Conservation (phyloP, 495 filamentous ascomycete genomes). For the Choiromyces venosus region DNA sequence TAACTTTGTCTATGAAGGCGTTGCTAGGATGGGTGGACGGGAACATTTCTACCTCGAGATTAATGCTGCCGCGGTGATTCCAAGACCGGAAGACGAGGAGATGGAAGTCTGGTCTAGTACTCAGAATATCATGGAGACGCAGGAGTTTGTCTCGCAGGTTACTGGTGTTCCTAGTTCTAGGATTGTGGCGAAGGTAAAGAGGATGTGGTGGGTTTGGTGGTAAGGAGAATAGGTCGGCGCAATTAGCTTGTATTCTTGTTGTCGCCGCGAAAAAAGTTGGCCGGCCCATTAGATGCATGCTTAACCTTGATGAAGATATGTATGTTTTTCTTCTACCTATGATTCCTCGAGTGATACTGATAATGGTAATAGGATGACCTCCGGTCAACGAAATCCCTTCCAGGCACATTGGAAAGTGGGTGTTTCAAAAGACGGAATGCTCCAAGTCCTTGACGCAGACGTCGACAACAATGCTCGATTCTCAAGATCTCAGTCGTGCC, state of each 20-base stretch:
- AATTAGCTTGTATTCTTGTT: conserved; percentile 44
- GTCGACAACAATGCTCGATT: conserved; percentile 47
- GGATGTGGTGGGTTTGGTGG: conserved; percentile 46
- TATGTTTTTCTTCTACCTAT: conserved; percentile 32
- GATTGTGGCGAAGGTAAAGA: conserved; percentile 46
- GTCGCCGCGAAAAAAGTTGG: conserved; percentile 46
- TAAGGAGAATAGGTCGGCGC: conserved; percentile 45
- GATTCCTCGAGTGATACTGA: not conserved
- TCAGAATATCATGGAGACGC: conserved; percentile 47
- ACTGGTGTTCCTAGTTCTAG: conserved; percentile 46
- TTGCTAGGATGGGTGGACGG: conserved; percentile 45
- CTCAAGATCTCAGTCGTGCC: conserved; percentile 45
- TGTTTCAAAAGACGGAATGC: conserved; percentile 44
- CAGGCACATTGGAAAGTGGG: conserved; percentile 47
- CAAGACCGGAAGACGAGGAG: conserved; percentile 43
- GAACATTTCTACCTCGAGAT: conserved; percentile 56
- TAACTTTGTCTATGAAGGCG: conserved; percentile 43
- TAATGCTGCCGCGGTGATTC: conserved; percentile 44
- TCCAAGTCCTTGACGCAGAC: conserved; percentile 45
- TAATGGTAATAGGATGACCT: conserved; percentile 40
- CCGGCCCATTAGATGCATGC: conserved; percentile 45
- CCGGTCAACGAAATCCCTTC: conserved; percentile 45
- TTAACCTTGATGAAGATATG: conserved; percentile 48
- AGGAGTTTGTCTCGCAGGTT: conserved; percentile 46
- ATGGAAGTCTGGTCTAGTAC: conserved; percentile 47